phyloP scores from a whole-genome alignment of 2,329 filamentous ascomycete species.

The Scolecobasidium constrictum region DNA sequence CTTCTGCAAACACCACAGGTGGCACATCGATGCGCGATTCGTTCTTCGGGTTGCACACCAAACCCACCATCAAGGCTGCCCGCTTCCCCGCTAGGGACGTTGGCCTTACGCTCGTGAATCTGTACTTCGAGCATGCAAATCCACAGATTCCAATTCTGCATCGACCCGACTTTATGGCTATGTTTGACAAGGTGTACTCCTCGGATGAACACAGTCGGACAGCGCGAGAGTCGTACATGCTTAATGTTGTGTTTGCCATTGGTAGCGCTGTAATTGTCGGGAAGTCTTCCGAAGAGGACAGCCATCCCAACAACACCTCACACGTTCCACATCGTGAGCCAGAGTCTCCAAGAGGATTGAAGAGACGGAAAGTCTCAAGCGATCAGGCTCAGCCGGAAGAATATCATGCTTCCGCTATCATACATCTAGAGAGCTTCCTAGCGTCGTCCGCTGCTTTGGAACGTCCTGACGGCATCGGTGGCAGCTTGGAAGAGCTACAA shows the following conservation, averaged over 20 bases:
- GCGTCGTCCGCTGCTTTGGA: conserved; percentile 50
- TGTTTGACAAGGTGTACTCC: conserved; percentile 74
- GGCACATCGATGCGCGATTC: conserved; percentile 86
- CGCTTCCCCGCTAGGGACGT: conserved; percentile 71
- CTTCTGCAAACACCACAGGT: conserved; percentile 39
- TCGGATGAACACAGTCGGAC: conserved; percentile 56
- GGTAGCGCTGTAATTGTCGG: conserved; percentile 85
- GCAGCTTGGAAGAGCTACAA: conserved; percentile 84
- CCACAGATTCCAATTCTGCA: conserved; percentile 92
- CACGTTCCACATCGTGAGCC: conserved; percentile 14
- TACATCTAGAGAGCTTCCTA: conserved; percentile 80
- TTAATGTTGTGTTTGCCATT: conserved; percentile 97
- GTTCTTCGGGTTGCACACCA: conserved; percentile 92
- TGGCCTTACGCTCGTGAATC: conserved; percentile 58
- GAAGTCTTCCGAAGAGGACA: conserved; percentile 23
- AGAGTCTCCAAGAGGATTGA: conserved; percentile 22
- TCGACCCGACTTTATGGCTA: conserved; percentile 75
- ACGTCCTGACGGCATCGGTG: conserved; percentile 55
- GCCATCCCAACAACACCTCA: conserved; percentile 12
- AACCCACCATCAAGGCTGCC: conserved; percentile 75
- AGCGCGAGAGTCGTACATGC: conserved; percentile 76
- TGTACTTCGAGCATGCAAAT: conserved; percentile 95
- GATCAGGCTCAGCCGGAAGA: conserved; percentile 76
- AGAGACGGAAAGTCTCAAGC: conserved; percentile 30
- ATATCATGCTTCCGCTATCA: conserved; percentile 89